Percentiles rank a stretch among this genome's conserved stretches.
Conservation (phyloP, 805 yeast genomes). For the Limtongozyma cylindracea region DNA sequence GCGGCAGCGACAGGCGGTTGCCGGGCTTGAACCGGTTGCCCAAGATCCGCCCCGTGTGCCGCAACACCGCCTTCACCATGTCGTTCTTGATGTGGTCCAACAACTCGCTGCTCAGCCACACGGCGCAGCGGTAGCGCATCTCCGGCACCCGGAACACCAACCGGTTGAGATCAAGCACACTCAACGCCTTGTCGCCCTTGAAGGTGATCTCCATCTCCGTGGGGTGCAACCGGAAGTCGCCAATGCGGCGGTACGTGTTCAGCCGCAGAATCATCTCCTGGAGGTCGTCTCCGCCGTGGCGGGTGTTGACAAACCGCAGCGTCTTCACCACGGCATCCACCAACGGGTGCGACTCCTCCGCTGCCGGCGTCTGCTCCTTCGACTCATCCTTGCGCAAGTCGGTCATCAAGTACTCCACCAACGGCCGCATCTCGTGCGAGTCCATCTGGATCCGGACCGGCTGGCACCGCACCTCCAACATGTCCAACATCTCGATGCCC, state of each 20-base stretch:
- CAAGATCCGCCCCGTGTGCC: conserved; percentile 52
- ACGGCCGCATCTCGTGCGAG: conserved; percentile 32
- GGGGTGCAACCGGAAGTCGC: conserved; percentile 9
- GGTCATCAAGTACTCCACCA: conserved; percentile 55
- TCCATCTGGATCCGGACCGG: conserved; percentile 60
- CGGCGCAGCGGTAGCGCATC: conserved; percentile 21
- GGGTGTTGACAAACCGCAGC: too few relatives aligned
- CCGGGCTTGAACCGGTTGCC: conserved; percentile 40
- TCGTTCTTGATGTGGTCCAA: conserved; percentile 34
- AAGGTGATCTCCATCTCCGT: conserved; percentile 37
- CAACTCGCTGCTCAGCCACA: conserved; percentile 54
- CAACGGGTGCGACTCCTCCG: too few relatives aligned
- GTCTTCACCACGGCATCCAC: too few relatives aligned
- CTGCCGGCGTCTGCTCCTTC: not conserved
- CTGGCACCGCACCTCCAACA: too few relatives aligned
- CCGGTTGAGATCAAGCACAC: conserved; percentile 55
- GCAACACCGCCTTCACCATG: conserved; percentile 26
- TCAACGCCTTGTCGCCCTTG: conserved; percentile 44
- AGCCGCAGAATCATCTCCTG: conserved; percentile 16
- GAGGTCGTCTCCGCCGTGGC: conserved; percentile 8
- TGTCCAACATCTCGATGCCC: too few relatives aligned
- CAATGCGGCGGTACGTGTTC: conserved; percentile 13
- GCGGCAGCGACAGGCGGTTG: conserved; percentile 8
- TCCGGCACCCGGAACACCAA: conserved; percentile 40
- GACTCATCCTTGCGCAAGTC: conserved; percentile 5